phyloP scores from a whole-genome alignment of 768 basidiomycete genomes.

The Trichaptum fuscoviolaceum region DNA sequence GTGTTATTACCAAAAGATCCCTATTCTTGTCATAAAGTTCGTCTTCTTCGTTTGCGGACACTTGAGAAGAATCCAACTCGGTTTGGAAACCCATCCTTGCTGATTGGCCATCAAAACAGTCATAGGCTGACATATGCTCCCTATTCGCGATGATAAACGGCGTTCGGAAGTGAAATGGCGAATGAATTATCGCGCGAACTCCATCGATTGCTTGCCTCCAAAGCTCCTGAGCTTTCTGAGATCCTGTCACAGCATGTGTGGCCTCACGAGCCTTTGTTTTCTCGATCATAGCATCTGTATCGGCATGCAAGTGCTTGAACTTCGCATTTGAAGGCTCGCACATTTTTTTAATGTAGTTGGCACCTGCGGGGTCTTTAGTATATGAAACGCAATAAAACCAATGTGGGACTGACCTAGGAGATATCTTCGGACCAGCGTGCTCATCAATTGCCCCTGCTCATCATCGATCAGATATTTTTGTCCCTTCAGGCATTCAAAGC shows the following conservation, averaged over 20 bases:
- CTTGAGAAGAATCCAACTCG: slow-evolving; percentile 10
- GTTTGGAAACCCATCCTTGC: slow-evolving; percentile 31
- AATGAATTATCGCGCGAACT: slow-evolving; percentile 41
- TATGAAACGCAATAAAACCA: slow-evolving; percentile 1
- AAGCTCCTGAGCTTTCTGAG: slow-evolving; percentile 27
- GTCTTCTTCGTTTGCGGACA: slow-evolving; percentile 20
- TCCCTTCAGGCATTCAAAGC: slow-evolving; percentile 63
- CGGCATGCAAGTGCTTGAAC: slow-evolving; percentile 31
- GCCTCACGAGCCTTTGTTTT: slow-evolving; percentile 40
- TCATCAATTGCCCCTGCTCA: slow-evolving; percentile 76
- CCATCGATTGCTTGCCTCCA: slow-evolving; percentile 45
- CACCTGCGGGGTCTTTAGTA: slow-evolving; percentile 39
- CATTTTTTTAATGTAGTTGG: slow-evolving; percentile 68
- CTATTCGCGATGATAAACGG: slow-evolving; percentile 53
- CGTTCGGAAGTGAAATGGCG: slow-evolving; percentile 49
- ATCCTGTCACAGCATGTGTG: slow-evolving; percentile 18
- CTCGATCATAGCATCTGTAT: slow-evolving; percentile 39
- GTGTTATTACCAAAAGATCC: slow-evolving; percentile 55
- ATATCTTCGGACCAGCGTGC: slow-evolving; percentile 75
- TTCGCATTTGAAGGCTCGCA: slow-evolving; percentile 30
- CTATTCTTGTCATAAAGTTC: slow-evolving; percentile 14
- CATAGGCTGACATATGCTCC: slow-evolving; percentile 77
- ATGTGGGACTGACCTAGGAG: slow-evolving; percentile 54
- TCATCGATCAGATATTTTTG: slow-evolving; percentile 72
- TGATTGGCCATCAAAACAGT: slow-evolving; percentile 61